Percentiles rank a stretch among this genome's conserved stretches.
These are phyloP conservation scores for Neonectria hederae DNA, from an alignment of 2,329 filamentous ascomycete genomes.

Conservation along the genomic window DNA sequence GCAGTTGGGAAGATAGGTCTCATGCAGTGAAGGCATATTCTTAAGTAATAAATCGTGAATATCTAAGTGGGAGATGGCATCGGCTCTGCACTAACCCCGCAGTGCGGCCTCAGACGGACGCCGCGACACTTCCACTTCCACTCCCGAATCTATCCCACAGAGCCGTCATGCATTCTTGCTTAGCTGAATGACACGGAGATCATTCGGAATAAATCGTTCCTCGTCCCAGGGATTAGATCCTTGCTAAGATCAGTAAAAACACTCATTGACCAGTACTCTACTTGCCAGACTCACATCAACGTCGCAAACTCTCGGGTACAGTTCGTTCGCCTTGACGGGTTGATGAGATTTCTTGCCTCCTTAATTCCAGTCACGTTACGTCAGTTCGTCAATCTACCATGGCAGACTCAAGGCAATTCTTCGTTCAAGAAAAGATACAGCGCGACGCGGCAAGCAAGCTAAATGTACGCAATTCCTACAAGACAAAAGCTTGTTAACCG, in stretches of 20 bases:
- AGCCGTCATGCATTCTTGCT: not conserved
- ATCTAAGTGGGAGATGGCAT: constrained; percentile 3
- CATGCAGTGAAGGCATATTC: not conserved
- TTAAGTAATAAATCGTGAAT: not conserved
- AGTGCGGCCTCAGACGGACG: not conserved
- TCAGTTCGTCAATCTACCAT: not conserved
- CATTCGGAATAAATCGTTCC: constrained; percentile 13
- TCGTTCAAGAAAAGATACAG: constrained; percentile 24
- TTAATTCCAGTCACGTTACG: not conserved
- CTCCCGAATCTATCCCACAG: constrained; percentile 2
- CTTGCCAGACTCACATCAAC: not conserved
- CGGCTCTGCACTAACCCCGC: constrained; percentile 3
- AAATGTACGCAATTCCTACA: constrained; percentile 15
- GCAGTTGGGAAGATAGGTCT: not conserved
- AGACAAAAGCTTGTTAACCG: too few species aligned
- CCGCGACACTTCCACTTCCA: constrained; percentile 22
- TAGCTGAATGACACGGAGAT: not conserved
- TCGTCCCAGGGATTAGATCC: not conserved
- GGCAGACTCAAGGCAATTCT: constrained; percentile 10
- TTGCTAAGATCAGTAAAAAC: not conserved
- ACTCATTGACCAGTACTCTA: not conserved
- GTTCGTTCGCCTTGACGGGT: not conserved
- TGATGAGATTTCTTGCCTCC: not conserved
- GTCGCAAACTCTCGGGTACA: not conserved
- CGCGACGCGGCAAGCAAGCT: constrained; percentile 25